Conservation (phyloP, 179 eudicot genomes). For the Beta lomatogona region DNA sequence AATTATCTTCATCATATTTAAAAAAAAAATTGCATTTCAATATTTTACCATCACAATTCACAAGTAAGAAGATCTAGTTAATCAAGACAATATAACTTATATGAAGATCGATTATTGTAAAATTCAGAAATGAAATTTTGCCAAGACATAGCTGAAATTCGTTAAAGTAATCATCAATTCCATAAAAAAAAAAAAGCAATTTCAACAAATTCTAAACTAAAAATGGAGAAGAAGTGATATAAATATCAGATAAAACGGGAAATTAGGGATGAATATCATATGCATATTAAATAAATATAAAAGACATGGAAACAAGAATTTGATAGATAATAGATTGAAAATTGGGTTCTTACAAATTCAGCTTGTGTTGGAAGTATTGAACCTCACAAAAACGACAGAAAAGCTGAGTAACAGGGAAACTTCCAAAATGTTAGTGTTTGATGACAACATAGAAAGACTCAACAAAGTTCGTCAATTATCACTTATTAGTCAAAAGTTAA, state of each 20-base stretch:
- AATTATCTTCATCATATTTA: neutral
- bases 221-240: neutral
- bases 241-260: neutral
- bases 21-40: neutral
- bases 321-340: neutral
- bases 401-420: neutral
- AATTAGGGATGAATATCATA: neutral
- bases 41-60: neutral
- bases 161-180: neutral
- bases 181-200: neutral
- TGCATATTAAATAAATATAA: neutral
- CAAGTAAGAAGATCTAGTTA: neutral
- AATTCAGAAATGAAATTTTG: neutral
- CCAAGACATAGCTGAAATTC: neutral
- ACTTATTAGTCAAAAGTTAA: too few species aligned
- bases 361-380: neutral
- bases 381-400: neutral
- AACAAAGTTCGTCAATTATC: too few species aligned
- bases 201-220: neutral
- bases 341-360: conserved; percentile 4
- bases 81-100: neutral
- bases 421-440: too few species aligned
- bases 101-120: neutral
- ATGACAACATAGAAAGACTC: too few species aligned
- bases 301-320: neutral